Evolutionary conservation across 257 asterid genomes (phyloP).

Genomic region (Solanum habrochaites): DNA sequence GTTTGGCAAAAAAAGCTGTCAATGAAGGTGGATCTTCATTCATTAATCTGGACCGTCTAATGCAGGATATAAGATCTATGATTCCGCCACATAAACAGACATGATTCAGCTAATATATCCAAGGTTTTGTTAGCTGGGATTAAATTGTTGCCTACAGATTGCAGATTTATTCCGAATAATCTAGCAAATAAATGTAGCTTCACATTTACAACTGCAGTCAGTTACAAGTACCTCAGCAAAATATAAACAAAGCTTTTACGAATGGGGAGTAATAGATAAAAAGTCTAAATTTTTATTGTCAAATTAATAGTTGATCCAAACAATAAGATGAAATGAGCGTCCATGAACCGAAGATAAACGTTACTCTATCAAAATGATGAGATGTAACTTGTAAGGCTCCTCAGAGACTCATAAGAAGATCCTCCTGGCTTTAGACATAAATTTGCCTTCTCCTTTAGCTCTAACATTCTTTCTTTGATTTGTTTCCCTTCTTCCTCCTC

Average conservation of each 20-base stretch:
- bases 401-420: constrained; percentile 20
- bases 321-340: not conserved
- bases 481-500: constrained; percentile 22
- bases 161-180: not conserved
- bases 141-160: not conserved
- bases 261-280: not conserved
- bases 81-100: not conserved
- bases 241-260: not conserved
- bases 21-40: constrained; percentile 12
- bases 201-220: not conserved
- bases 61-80: constrained; percentile 6
- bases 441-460: constrained; percentile 14
- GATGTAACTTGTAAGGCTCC: constrained; percentile 13
- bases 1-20: constrained; percentile 3
- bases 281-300: not conserved
- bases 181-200: not conserved
- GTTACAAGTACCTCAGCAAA: not conserved
- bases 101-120: not conserved
- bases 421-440: constrained; percentile 20
- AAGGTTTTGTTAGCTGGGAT: not conserved
- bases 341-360: not conserved
- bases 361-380: not conserved
- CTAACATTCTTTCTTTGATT: constrained; percentile 13
- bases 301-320: not conserved
- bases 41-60: constrained; percentile 7